These are phyloP conservation scores for Begonia fuchsioides DNA, from an alignment of 306 rosid species.

Conservation along the genomic window DNA sequence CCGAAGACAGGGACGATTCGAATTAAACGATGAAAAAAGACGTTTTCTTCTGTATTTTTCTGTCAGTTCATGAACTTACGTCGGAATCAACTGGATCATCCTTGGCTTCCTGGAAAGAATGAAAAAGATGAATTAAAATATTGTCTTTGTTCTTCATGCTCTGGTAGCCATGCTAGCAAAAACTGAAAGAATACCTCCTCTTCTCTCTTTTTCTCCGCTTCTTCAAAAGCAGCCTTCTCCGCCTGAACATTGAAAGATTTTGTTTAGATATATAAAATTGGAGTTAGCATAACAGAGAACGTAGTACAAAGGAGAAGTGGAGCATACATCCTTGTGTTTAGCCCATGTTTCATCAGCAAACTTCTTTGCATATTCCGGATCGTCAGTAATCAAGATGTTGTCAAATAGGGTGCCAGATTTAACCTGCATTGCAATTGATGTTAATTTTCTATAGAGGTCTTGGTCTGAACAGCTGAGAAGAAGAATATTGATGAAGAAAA, in stretches of 20 bases:
- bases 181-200: constrained; percentile 39
- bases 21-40: not conserved
- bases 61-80: constrained; percentile 36
- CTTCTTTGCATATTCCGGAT: constrained; percentile 83
- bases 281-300: not conserved
- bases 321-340: constrained; percentile 74
- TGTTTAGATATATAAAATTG: constrained; percentile 7
- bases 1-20: constrained; percentile 1
- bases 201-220: constrained; percentile 73
- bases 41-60: no score
- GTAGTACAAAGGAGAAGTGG: not conserved
- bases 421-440: constrained; percentile 35
- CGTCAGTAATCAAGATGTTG: constrained; percentile 78
- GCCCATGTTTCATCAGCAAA: constrained; percentile 92
- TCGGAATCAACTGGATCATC: constrained; percentile 74
- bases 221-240: constrained; percentile 92
- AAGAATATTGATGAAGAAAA: no score
- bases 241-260: constrained; percentile 39
- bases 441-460: not conserved
- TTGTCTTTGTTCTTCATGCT: constrained; percentile 1
- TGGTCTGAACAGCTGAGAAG: no score
- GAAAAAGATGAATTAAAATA: constrained; percentile 13
- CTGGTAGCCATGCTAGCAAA: no score
- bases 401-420: constrained; percentile 93
- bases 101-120: constrained; percentile 56